Base-by-base conservation (phyloP, 495 filamentous ascomycete species). In the Tuber melanosporum region DNA sequence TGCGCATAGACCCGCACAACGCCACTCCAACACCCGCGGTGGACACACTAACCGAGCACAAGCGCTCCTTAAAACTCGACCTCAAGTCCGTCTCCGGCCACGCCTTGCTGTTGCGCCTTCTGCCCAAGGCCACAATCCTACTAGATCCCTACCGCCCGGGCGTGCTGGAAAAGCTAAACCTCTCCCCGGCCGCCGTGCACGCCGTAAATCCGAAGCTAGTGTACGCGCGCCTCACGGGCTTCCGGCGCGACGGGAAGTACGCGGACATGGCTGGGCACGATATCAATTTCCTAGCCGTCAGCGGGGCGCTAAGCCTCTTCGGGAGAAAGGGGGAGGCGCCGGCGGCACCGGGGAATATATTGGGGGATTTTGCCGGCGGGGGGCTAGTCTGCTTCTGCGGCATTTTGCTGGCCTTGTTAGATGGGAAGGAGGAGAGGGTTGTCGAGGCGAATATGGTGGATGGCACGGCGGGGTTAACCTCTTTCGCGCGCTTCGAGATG, bases 371-470 rank as follows among this genome's bases (percentile, higher is more conserved):
- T 82, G 95, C 92, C 1, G 95, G 94, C 42, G 95, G 95, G 20
- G 95, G 94, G n/a, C 88, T 91, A 2, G 89, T 90, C 79, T 90
- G 93, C 66, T 91, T 95, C 83, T 87, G 83, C 81, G 91, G 91
- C 66, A 89, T 92, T 79, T 85, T 93, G 81, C 86, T 89, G 71
- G 94, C 88, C 77, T 84, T 90, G 82, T 79, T 90, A 46, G 90
- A 85, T 0, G 94, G 94, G 0, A 86, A 86, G 20, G 57, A 19
- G 26, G 95, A 94, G 0, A 94, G 97, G 85, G 89, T 97, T 3
- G 94, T 98, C 0, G 94, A 97, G 84, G 93, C 91, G 5, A 97
- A 97, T 85, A 98, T 98, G 94, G 94, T 97, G 9, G 95, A 98
- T 84, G 95, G 95, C 1, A 88, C 88, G 36, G 89, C 89, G 14